A percentile compares a stretch with the other conserved stretches of the same genome.
phyloP scores from a whole-genome alignment of 2,329 filamentous ascomycete species.

The Cryoendolithus antarcticus region DNA sequence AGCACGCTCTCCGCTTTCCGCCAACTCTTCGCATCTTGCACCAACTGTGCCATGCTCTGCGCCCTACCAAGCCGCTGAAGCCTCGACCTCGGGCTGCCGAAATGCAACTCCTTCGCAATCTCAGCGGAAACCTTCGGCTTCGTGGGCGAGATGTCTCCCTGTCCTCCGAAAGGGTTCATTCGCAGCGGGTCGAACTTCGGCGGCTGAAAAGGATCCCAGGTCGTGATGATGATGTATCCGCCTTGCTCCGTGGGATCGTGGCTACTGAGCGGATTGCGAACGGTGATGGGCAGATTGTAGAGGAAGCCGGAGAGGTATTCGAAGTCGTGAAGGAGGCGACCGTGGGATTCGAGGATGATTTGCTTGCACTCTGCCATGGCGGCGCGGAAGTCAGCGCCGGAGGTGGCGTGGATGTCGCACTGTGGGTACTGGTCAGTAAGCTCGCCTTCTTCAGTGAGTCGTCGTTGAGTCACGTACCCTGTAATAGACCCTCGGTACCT shows the following conservation, averaged over 20 bases:
- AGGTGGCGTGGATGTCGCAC: slow-evolving; percentile 10
- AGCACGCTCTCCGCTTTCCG: background rate
- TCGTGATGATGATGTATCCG: slow-evolving; percentile 6
- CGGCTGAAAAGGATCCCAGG: slow-evolving; percentile 6
- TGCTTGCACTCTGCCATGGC: slow-evolving; percentile 8
- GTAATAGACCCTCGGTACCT: too few relatives aligned
- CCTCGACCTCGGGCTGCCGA: too few relatives aligned
- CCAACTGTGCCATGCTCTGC: background rate
- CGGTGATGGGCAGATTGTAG: slow-evolving; percentile 6
- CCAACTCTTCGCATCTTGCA: background rate
- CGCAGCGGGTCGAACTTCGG: slow-evolving; percentile 8
- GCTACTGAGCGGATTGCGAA: slow-evolving; percentile 5
- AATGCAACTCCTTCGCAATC: background rate
- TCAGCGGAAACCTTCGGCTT: background rate
- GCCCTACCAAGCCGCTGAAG: background rate
- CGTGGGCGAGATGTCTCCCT: background rate
- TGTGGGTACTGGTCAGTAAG: background rate
- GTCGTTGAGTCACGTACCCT: too few relatives aligned
- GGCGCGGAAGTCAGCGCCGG: slow-evolving; percentile 6
- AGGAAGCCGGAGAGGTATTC: slow-evolving; percentile 13
- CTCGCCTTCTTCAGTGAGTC: too few relatives aligned
- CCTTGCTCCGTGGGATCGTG: slow-evolving; percentile 3
- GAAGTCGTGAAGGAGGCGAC: slow-evolving; percentile 8
- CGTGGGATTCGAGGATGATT: slow-evolving; percentile 8
- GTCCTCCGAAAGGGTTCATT: slow-evolving; percentile 3